phyloP scores from a whole-genome alignment of 2,329 filamentous ascomycete species.

The Pestalotiopsis fici region DNA sequence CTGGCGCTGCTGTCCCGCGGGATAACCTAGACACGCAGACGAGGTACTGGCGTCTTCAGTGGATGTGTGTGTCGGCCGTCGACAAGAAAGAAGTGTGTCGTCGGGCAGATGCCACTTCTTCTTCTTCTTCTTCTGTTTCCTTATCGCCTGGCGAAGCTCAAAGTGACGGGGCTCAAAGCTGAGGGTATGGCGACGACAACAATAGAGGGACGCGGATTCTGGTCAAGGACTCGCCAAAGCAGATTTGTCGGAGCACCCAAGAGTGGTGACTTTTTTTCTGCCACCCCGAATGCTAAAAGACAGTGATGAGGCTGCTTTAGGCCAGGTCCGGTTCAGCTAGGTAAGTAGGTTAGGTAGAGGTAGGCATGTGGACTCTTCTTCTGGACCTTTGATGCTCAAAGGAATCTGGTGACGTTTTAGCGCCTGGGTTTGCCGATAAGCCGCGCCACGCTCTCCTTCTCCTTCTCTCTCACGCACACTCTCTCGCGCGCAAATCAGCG shows the following conservation, averaged over 20 bases:
- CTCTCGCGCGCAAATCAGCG: no score
- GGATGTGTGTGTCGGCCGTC: not conserved
- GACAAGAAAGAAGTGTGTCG: not conserved
- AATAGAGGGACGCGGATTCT: not conserved
- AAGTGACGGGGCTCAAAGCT: not conserved
- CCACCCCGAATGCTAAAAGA: not conserved
- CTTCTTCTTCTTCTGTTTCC: not conserved
- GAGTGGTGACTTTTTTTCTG: not conserved
- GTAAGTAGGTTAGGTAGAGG: not conserved
- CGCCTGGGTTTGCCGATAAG: conserved; percentile 7
- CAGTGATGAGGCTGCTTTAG: not conserved
- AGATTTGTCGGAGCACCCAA: not conserved
- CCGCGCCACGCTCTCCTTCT: not conserved
- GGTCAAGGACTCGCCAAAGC: not conserved
- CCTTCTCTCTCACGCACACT: not conserved
- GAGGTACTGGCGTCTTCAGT: not conserved
- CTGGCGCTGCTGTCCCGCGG: not conserved
- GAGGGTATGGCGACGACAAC: not conserved
- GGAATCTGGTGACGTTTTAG: conserved; percentile 7
- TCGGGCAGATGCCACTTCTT: not conserved
- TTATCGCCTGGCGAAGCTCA: not conserved
- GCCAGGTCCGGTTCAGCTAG: not conserved
- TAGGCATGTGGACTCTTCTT: not conserved
- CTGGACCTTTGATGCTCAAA: not conserved
- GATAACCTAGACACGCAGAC: not conserved